phyloP scores from a whole-genome alignment of 495 filamentous ascomycete genomes.

The Xylaria grammica region DNA sequence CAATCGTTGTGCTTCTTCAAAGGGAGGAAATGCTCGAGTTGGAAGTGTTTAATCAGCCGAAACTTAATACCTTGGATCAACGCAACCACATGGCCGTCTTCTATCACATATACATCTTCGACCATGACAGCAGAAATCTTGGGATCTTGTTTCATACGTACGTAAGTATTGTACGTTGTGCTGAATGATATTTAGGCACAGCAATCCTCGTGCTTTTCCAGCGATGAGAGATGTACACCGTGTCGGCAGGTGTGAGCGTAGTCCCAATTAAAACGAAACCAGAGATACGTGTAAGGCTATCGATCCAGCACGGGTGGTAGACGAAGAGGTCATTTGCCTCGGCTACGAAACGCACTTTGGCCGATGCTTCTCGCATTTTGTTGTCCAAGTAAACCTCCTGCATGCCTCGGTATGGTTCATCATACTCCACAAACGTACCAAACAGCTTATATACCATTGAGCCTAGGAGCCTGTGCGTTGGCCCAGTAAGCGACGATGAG shows the following conservation, averaged over 20 bases:
- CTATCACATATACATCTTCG: constrained; percentile 61
- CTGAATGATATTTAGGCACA: neutral
- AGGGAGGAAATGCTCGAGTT: constrained; percentile 61
- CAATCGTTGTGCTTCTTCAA: constrained; percentile 33
- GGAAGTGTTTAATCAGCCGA: constrained; percentile 58
- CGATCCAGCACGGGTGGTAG: constrained; percentile 67
- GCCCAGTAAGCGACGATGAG: constrained; percentile 37
- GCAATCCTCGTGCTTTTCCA: constrained; percentile 67
- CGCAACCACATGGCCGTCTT: constrained; percentile 54
- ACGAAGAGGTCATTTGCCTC: constrained; percentile 50
- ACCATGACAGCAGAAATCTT: constrained; percentile 32
- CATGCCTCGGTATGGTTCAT: constrained; percentile 25
- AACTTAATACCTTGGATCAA: constrained; percentile 53
- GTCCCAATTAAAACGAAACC: constrained; percentile 74
- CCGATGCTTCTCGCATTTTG: constrained; percentile 34
- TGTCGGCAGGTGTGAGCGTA: constrained; percentile 60
- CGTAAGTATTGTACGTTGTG: constrained; percentile 59
- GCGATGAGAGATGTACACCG: constrained; percentile 69
- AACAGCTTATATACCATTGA: constrained; percentile 72
- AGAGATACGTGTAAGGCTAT: constrained; percentile 59
- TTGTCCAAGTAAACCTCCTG: constrained; percentile 35
- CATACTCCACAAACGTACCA: constrained; percentile 62
- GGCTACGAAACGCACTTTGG: constrained; percentile 30
- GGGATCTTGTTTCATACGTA: constrained; percentile 57
- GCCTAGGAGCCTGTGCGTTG: constrained; percentile 55